Base-by-base conservation (phyloP, 495 filamentous ascomycete genomes). In the Hypoxylon intermedium region DNA sequence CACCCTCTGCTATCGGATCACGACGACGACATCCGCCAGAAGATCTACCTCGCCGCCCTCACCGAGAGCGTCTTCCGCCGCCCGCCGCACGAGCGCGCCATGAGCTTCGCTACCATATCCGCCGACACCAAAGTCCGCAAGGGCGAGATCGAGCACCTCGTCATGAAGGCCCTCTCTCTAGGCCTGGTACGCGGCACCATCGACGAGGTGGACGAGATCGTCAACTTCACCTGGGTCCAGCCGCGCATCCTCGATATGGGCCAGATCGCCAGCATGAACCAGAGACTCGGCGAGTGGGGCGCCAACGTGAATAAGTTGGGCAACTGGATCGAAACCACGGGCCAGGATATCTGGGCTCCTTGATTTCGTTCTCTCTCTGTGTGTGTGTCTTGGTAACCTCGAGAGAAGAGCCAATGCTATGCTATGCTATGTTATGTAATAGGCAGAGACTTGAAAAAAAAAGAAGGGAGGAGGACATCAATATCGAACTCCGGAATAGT, bases 201-300 rank as follows among this genome's bases (percentile, higher is more conserved):
- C 60, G 94, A 99, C 75, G 92, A 99, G 79, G 94, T 98, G 21
- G 92, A 89, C 44, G 86, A 92, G 78, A 83, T 98, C 46, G 94
- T 94, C 20, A 83, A 93, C 71, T 97, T 99, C 77, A 91, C 91
- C 70, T 99, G 94, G 94, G 94, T 99, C 34, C 94, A 99, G 81
- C 95, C 94, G 9, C 97, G 97, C 82, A 90, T 97, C 43, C 74
- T 98, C 65, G 94, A 98, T 76, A 90, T 92, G 85, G 86, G 84
- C 72, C 95, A 98, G 82, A 95, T 99, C 64, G 92, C 92, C 69
- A 91, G 87, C 61, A 98, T 99, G 94, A 86, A 90, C 65, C 80
- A 82, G 67, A 77, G 93, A 48, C 75, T 99, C 70, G 85, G 87
- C 74, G 92, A 98, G 57, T 99, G 94, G 94, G 92, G 96, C 77